Percentiles rank a stretch among this genome's conserved stretches.
Conservation (phyloP, 768 basidiomycete genomes). For the Tulasnella sp. region DNA sequence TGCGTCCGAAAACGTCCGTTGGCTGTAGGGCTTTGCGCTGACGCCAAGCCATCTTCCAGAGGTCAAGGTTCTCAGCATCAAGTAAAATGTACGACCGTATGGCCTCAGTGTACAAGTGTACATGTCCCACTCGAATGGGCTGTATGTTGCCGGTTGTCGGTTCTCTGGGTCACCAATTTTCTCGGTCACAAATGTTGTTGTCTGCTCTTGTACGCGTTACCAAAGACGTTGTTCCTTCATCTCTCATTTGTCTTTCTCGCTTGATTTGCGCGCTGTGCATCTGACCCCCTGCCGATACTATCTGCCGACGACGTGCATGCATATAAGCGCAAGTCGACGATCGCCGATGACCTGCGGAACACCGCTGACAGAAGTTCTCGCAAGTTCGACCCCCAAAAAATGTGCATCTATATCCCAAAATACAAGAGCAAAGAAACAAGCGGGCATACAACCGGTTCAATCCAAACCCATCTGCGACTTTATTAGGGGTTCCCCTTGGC, state of each 20-base stretch:
- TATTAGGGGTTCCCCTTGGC: too few species aligned
- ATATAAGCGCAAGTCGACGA: too few species aligned
- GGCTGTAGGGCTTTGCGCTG: background rate
- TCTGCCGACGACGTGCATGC: too few species aligned
- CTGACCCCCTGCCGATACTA: background rate
- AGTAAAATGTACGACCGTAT: constrained; percentile 8
- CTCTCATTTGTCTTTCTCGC: background rate
- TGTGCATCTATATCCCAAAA: too few species aligned
- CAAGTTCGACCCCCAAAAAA: too few species aligned
- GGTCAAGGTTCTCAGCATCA: constrained; percentile 20
- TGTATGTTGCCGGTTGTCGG: background rate
- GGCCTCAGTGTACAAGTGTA: too few species aligned
- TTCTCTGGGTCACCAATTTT: background rate
- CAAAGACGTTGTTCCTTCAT: background rate
- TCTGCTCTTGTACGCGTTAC: background rate
- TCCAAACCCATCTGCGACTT: too few species aligned
- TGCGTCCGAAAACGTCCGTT: background rate
- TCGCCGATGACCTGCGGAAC: too few species aligned
- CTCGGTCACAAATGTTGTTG: background rate
- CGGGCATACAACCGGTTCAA: too few species aligned
- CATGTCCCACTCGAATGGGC: too few species aligned
- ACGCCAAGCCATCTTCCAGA: constrained; percentile 4
- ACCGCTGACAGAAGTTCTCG: too few species aligned
- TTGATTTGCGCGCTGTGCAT: background rate
- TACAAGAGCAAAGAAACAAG: too few species aligned